Evolutionary conservation across 257 asterid genomes (phyloP).

Genomic region (Haberlea rhodopensis): DNA sequence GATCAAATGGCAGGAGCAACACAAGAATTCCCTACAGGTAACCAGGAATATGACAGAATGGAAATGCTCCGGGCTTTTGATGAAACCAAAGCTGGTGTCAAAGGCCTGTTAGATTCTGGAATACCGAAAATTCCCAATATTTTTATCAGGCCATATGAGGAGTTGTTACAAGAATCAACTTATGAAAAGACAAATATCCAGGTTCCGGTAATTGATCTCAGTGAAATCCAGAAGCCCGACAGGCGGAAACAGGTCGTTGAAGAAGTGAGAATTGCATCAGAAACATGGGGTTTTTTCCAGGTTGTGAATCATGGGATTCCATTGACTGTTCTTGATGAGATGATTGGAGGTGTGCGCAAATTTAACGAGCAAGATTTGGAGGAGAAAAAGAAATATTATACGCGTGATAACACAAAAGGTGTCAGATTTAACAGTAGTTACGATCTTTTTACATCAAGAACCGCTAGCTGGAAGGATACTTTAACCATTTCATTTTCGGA

Average conservation of each 20-base stretch:
- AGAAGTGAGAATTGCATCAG: constrained; percentile 35
- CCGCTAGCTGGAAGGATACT: constrained; percentile 67
- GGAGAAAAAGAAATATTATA: constrained; percentile 45
- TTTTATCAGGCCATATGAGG: constrained; percentile 40
- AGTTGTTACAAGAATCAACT: constrained; percentile 14
- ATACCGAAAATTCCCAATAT: constrained; percentile 35
- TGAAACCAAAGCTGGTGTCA: constrained; percentile 53
- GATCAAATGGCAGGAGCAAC: constrained; percentile 11
- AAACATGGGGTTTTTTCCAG: constrained; percentile 53
- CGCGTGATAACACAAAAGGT: constrained; percentile 31
- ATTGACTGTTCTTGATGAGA: constrained; percentile 25
- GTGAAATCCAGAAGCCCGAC: constrained; percentile 13
- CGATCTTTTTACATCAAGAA: constrained; percentile 35
- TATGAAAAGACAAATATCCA: neutral
- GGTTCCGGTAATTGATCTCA: constrained; percentile 42
- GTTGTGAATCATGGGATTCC: constrained; percentile 49
- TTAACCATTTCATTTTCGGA: constrained; percentile 16
- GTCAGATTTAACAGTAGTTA: constrained; percentile 39
- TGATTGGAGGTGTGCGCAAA: constrained; percentile 26
- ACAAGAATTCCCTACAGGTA: neutral
- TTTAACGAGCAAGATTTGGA: constrained; percentile 39
- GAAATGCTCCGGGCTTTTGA: constrained; percentile 50
- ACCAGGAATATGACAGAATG: constrained; percentile 18
- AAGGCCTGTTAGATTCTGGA: constrained; percentile 50
- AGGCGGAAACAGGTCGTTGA: constrained; percentile 26